Evolutionary conservation across 2,329 filamentous ascomycete species (phyloP).

Genomic region (Diaporthe citrichinensis): DNA sequence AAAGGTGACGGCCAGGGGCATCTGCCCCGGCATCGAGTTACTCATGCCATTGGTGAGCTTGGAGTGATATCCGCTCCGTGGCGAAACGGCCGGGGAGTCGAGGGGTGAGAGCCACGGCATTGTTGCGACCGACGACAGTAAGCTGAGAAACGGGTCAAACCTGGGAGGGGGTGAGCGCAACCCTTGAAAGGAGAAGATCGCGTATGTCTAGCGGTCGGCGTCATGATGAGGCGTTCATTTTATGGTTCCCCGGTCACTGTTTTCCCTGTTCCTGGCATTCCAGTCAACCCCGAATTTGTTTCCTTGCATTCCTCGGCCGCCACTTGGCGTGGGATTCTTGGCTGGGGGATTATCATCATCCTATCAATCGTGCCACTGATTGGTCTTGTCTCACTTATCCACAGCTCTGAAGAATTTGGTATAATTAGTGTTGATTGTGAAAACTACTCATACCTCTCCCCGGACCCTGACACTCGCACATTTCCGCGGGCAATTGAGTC

Average conservation of each 20-base stretch:
- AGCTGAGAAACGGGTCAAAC: neutral
- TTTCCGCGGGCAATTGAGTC: neutral
- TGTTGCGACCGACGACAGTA: neutral
- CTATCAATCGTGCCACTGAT: constrained; percentile 1
- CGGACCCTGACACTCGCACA: too few relatives aligned
- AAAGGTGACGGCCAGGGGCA: constrained; percentile 48
- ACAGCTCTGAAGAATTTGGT: constrained; percentile 11
- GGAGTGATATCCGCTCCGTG: neutral
- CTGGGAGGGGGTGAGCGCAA: neutral
- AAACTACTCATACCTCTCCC: neutral
- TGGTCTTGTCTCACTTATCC: neutral
- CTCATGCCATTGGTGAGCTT: constrained; percentile 12
- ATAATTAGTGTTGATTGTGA: neutral
- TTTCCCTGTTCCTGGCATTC: constrained; percentile 22
- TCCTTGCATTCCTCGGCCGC: neutral
- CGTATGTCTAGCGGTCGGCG: neutral
- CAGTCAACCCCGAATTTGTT: constrained; percentile 1
- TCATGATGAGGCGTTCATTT: constrained; percentile 20
- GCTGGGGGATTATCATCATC: constrained; percentile 21
- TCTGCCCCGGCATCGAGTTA: neutral
- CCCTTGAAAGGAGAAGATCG: neutral
- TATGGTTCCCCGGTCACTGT: constrained; percentile 20
- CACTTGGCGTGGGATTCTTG: constrained; percentile 12
- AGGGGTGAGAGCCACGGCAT: constrained; percentile 40
- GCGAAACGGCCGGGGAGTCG: constrained; percentile 30